Evolutionary conservation across 225 moss, liverwort and hornwort species (phyloP), one percentile per base, ranked within the genome.

Genomic region (Pseudisothecium myosuroides): DNA sequence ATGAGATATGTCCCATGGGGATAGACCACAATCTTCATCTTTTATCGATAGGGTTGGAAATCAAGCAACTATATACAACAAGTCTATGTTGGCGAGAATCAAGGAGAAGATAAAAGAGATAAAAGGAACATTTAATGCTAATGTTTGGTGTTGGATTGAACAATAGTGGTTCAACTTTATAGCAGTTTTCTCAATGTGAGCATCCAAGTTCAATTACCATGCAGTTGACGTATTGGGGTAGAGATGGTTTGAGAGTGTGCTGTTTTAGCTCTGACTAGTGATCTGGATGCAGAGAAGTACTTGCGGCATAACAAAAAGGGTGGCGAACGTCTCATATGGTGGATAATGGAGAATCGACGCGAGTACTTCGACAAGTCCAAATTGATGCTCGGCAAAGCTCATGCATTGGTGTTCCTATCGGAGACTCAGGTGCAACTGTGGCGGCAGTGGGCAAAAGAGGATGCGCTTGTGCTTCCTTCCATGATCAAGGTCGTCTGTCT

Each of bases 321-420:
- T 47, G 94, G 93, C 49, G 95, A 92, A 64, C 93, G 88, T 15
- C 90, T 96, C 86, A 85, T 96, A 31, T 96, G 96, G 96, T 96
- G 96, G 96, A 73, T 96, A 67, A 96, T 96, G 96, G 96, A 96
- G 92, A 96, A 96, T 87, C 92, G 96, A 37, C 96, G 96, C 18
- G 96, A 96, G 89, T 96, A 95, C 84, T 96, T 95, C 61, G 94
- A 93, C 52, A 92, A 93, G 85, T 90, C 95, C 31, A 96, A 93
- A 88, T 63, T 55, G 64, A 85, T 93, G 85, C 93, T 96, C 43
- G 93, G 90, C 50, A 93, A 91, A 81, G 94, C 89, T 13, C 94
- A 80, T 47, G 85, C 93, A 26, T 86, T 96, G 83, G 89, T 96
- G 64, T 96, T 96, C 85, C 90, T 96, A 7, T 95, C 96, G 16